Conservation (phyloP, 805 yeast genomes). For the Pichia rugopelliculosa region DNA sequence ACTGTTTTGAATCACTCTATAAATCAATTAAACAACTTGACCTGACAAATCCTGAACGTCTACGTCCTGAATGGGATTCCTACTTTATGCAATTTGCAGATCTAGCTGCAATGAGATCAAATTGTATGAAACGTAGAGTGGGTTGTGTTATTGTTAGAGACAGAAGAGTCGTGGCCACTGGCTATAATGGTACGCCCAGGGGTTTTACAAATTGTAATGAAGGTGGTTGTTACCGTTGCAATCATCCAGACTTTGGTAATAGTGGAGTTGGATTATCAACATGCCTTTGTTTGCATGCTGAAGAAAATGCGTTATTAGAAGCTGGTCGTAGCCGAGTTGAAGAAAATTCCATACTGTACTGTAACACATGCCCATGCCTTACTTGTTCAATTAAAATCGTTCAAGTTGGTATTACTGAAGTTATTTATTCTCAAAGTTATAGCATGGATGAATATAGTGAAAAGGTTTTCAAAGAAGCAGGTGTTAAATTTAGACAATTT, state of each 20-base stretch:
- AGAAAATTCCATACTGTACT: constrained; percentile 59
- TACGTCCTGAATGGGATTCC: constrained; percentile 93
- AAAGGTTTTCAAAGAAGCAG: constrained; percentile 64
- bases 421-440: constrained; percentile 86
- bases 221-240: constrained; percentile 93
- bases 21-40: constrained; percentile 34
- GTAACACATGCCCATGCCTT: constrained; percentile 96
- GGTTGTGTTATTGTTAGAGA: constrained; percentile 93
- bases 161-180: constrained; percentile 85
- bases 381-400: constrained; percentile 95
- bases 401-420: constrained; percentile 85
- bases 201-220: constrained; percentile 83
- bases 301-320: constrained; percentile 90
- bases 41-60: constrained; percentile 44
- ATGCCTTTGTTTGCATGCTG: constrained; percentile 93
- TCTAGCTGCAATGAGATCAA: constrained; percentile 84
- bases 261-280: constrained; percentile 65
- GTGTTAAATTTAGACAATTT: constrained; percentile 61
- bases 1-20: constrained; percentile 31
- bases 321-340: constrained; percentile 87
- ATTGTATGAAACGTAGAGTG: constrained; percentile 95
- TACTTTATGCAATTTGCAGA: constrained; percentile 93
- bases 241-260: constrained; percentile 43
- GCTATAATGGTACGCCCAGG: constrained; percentile 96
- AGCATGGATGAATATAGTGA: constrained; percentile 83